Evolutionary conservation across 352 stramenopile species (phyloP).

Genomic region (Pythium sukuiense): DNA sequence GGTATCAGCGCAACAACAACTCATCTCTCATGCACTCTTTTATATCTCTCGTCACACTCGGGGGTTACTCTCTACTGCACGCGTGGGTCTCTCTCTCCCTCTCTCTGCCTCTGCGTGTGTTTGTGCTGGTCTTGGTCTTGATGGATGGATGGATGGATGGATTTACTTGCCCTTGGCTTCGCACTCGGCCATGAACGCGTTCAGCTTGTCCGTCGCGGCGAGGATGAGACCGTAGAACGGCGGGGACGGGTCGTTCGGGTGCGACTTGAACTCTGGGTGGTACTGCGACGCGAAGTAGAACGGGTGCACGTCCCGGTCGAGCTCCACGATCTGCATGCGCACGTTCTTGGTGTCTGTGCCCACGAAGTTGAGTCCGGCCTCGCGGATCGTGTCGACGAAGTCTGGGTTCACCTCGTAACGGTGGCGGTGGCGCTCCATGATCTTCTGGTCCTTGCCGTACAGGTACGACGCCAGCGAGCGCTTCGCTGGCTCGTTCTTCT

Average conservation of each 20-base stretch:
- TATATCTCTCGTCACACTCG: conserved; percentile 13
- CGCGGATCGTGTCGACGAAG: conserved; percentile 88
- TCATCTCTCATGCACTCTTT: conserved; percentile 23
- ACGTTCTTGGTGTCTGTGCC: conserved; percentile 96
- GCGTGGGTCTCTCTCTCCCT: not conserved
- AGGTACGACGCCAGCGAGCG: conserved; percentile 89
- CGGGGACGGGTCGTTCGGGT: conserved; percentile 95
- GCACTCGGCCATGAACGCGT: conserved; percentile 57
- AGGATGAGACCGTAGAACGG: conserved; percentile 97
- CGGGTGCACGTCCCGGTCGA: conserved; percentile 94
- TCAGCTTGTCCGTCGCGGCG: conserved; percentile 80
- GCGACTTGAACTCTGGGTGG: conserved; percentile 99
- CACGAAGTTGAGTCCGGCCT: conserved; percentile 95
- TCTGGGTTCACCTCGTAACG: conserved; percentile 99
- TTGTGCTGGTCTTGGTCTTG: not conserved
- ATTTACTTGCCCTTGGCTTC: conserved; percentile 38
- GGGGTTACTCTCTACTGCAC: conserved; percentile 7
- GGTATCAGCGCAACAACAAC: conserved; percentile 17
- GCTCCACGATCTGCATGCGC: conserved; percentile 99
- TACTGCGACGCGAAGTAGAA: conserved; percentile 99
- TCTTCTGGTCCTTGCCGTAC: conserved; percentile 85
- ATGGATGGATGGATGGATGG: not conserved
- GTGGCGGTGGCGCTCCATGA: conserved; percentile 98
- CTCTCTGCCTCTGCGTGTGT: not conserved
- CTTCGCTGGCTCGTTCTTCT: conserved; percentile 77